A percentile compares a stretch with the other conserved stretches of the same genome.
Evolutionary conservation across 192 early-diverging fungal genomes (phyloP).

Genomic region (Backusella australiensis): DNA sequence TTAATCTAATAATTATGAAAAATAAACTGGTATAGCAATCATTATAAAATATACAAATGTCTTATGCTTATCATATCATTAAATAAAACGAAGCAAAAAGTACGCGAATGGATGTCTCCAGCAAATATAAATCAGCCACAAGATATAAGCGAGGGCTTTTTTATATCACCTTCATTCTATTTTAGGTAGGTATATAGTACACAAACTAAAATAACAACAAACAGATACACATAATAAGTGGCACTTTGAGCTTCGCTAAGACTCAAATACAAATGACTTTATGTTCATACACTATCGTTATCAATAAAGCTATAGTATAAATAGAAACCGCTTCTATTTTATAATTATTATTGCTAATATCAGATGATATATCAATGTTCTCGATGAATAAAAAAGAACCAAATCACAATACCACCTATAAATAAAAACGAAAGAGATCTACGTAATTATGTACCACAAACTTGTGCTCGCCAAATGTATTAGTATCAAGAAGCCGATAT

Average conservation of each 20-base stretch:
- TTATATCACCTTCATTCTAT: background rate
- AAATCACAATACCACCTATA: background rate
- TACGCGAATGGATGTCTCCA: background rate
- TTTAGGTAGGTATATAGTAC: background rate
- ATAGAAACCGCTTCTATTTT: too few species aligned
- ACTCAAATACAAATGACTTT: background rate
- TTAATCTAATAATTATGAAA: background rate
- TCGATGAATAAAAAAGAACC: background rate
- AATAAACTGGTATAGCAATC: too few species aligned
- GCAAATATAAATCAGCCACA: background rate
- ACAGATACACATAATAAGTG: background rate
- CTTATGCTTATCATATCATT: background rate
- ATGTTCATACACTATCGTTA: too few species aligned
- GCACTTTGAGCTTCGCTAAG: background rate
- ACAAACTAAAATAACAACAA: background rate
- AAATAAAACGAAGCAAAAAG: background rate
- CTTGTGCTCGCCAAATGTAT: background rate
- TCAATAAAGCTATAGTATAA: too few species aligned
- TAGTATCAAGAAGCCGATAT: background rate
- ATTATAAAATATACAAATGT: background rate
- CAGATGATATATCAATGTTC: background rate
- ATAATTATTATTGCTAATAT: too few species aligned
- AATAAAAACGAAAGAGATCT: background rate
- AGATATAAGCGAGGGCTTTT: background rate
- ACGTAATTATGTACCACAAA: background rate